Percentiles rank a stretch among this genome's conserved stretches.
Evolutionary conservation across 257 asterid genomes (phyloP).

Genomic region (Oldenlandia corymbosa): DNA sequence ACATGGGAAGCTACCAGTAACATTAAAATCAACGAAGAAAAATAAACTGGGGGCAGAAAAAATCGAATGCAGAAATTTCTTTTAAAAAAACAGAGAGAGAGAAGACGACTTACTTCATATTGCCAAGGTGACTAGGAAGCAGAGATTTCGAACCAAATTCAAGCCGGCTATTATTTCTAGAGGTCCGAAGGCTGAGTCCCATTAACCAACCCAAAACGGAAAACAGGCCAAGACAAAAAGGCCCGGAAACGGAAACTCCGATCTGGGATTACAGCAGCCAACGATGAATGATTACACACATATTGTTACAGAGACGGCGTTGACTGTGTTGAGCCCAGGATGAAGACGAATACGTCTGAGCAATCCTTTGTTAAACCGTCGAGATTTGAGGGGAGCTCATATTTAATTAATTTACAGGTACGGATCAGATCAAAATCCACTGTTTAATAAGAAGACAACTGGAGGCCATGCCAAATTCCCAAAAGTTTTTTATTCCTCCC

Average conservation of each 20-base stretch:
- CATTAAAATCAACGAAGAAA: background rate
- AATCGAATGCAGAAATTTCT: background rate
- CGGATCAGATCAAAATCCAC: background rate
- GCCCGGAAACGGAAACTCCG: conserved; percentile 9
- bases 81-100: conserved; percentile 7
- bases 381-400: background rate
- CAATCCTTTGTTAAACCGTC: background rate
- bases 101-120: conserved; percentile 44
- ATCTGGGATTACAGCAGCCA: conserved; percentile 16
- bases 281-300: background rate
- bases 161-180: conserved; percentile 25
- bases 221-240: background rate
- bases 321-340: conserved; percentile 7
- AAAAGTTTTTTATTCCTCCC: too few relatives aligned
- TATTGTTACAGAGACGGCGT: background rate
- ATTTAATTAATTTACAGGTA: background rate
- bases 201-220: conserved; percentile 12
- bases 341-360: background rate
- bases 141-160: conserved; percentile 33
- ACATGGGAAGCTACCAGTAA: background rate
- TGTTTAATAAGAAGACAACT: background rate
- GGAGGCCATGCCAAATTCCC: too few relatives aligned
- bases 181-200: conserved; percentile 36
- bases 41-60: background rate
- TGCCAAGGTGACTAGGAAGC: conserved; percentile 29